These are phyloP conservation scores for Theobroma cacao DNA, from an alignment of 345 rosid genomes.

Conservation along the genomic window DNA sequence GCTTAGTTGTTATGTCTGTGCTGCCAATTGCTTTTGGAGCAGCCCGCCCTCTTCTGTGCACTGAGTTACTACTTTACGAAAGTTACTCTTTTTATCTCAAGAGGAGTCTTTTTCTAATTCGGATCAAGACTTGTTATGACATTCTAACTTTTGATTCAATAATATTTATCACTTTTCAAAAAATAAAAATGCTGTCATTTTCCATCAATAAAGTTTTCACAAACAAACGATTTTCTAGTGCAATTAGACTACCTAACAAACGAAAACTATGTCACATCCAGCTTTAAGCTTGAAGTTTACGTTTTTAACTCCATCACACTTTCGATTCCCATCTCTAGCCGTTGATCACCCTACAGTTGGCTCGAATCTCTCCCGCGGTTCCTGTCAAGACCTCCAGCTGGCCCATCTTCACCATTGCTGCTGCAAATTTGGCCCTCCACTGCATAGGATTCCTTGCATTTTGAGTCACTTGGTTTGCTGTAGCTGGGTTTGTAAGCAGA, in stretches of 20 bases:
- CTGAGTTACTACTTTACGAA: no score
- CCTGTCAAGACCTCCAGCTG: slow-evolving; percentile 57
- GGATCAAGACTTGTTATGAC: no score
- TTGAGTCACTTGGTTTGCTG: slow-evolving; percentile 32
- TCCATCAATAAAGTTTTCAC: background rate
- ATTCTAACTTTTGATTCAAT: no score
- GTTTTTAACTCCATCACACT: background rate
- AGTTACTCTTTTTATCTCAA: no score
- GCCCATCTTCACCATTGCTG: slow-evolving; percentile 79
- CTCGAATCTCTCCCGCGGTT: slow-evolving; percentile 58
- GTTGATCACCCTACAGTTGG: slow-evolving; percentile 56
- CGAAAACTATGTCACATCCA: background rate
- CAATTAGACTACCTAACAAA: background rate
- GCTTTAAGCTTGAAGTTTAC: background rate
- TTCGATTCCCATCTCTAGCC: background rate
- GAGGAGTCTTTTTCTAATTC: no score
- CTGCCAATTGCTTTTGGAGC: no score
- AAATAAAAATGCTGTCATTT: background rate
- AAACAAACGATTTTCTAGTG: background rate
- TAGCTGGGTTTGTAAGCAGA: slow-evolving; percentile 30
- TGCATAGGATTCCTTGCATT: slow-evolving; percentile 25
- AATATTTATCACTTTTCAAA: no score
- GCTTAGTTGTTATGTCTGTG: no score
- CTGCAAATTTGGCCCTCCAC: slow-evolving; percentile 49
- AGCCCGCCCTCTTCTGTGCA: no score